A percentile compares a stretch with the other conserved stretches of the same genome.
Conservation (phyloP, 768 basidiomycete species). For the Auricularia auricula-judae region DNA sequence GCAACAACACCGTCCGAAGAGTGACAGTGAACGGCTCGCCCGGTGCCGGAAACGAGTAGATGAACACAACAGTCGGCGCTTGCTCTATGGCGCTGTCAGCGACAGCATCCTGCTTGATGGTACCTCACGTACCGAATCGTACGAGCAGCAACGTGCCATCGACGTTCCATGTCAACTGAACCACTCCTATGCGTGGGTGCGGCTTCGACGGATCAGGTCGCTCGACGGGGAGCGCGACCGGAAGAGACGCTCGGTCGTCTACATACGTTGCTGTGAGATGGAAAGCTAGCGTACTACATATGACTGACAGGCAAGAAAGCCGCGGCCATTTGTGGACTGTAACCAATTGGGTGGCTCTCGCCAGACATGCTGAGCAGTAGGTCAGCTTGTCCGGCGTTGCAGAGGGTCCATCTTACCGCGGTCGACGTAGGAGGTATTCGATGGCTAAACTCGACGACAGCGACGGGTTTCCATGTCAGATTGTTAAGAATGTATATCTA, state of each 20-base stretch:
- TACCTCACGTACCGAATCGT: slow-evolving; percentile 47
- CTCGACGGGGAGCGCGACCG: slow-evolving; percentile 37
- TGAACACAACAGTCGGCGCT: slow-evolving; percentile 49
- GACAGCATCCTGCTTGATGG: slow-evolving; percentile 8
- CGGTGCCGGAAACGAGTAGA: slow-evolving; percentile 62
- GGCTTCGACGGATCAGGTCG: slow-evolving; percentile 51
- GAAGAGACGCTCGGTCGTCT: slow-evolving; percentile 59
- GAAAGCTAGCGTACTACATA: slow-evolving; percentile 22
- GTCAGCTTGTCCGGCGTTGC: slow-evolving; percentile 6
- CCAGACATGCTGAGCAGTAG: slow-evolving; percentile 55
- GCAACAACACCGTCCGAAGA: slow-evolving; percentile 56
- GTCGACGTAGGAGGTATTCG: slow-evolving; percentile 32
- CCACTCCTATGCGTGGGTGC: slow-evolving; percentile 53
- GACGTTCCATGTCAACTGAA: slow-evolving; percentile 74
- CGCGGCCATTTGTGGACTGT: slow-evolving; percentile 70
- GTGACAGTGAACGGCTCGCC: slow-evolving; percentile 46
- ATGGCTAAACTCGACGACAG: slow-evolving; percentile 48
- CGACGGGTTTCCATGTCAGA: slow-evolving; percentile 60
- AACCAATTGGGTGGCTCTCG: slow-evolving; percentile 80
- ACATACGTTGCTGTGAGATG: background rate
- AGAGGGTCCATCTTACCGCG: background rate
- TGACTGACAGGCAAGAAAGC: slow-evolving; percentile 69
- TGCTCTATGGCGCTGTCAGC: slow-evolving; percentile 34
- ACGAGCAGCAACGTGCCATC: slow-evolving; percentile 63
- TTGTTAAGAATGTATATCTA: slow-evolving; percentile 70